Evolutionary conservation across 129 eudicot genomes (phyloP), one percentile per base, ranked within the genome.

Genomic region (Ambrosia artemisiifolia): DNA sequence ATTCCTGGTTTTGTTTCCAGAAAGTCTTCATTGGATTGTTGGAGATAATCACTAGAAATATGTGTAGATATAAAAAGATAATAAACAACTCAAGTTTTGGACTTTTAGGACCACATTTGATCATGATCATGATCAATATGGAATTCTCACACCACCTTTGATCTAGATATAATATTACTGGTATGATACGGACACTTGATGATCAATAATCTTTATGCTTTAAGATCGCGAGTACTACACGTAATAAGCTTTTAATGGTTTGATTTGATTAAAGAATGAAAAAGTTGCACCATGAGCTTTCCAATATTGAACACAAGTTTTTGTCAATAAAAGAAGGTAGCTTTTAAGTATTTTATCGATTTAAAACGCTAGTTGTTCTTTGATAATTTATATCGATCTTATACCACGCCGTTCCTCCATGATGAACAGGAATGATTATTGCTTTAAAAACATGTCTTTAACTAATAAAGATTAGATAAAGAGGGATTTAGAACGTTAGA

Each of bases 291-390:
- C 56, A 24, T n/a, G n/a, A 77, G 71, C 66, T 49, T 69, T 77
- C 81, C 14, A 11, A 77, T 69, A 60, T 48, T 60, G 75, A 77
- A 69, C 56, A 75, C 16, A 69, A 63, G 51, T 20, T 75, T 77
- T 24, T 77, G 65, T 70, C 65, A 71, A 77, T 62, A 70, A 77
- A 75, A 70, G 81, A 62, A 46, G 57, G 64, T 36, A 50, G 67
- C 65, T 64, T 78, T 78, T 78, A 28, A 70, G 44, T 36, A 78
- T 70, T 70, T 18, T 63, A 70, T 34, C 72, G 14, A 24, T 51
- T 70, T 63, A 70, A 70, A 71, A 48, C 47, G 46, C 48, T 20
- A 24, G 44, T 36, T 50, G 46, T 63, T 49, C 42, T 76, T 56
- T n/a, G 10, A 69, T 60, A 48, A 51, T 48, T 40, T 51, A 70